Conservation (phyloP, 2,329 filamentous ascomycete genomes). For the Calonectria hongkongensis region DNA sequence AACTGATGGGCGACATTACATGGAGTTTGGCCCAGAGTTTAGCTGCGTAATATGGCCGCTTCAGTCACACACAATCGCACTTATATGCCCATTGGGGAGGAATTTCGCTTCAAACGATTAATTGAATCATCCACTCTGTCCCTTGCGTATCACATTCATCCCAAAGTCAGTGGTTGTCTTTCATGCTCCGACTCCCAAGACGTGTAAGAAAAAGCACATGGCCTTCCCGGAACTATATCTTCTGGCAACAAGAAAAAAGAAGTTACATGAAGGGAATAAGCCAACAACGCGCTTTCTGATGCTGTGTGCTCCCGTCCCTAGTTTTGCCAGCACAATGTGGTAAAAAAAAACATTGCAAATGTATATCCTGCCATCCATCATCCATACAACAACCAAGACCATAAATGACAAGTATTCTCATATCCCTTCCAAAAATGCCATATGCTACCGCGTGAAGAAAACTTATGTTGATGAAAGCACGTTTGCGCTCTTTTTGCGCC, state of each 20-base stretch:
- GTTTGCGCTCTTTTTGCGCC: conserved; percentile 81
- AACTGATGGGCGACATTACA: conserved; percentile 34
- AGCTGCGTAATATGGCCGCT: conserved; percentile 47
- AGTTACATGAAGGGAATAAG: conserved; percentile 31
- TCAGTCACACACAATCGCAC: conserved; percentile 23
- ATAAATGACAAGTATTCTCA: conserved; percentile 40
- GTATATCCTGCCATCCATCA: conserved; percentile 50
- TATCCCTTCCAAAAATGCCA: conserved; percentile 39
- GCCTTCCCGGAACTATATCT: conserved; percentile 28
- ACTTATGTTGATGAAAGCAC: conserved; percentile 56
- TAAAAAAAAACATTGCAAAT: conserved; percentile 42
- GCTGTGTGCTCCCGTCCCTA: conserved; percentile 40
- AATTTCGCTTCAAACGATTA: conserved; percentile 37
- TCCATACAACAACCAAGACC: conserved; percentile 41
- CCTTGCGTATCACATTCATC: conserved; percentile 34
- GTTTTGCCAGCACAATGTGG: conserved; percentile 38
- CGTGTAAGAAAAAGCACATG: conserved; percentile 23
- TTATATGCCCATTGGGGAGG: conserved; percentile 6
- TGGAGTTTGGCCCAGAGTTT: conserved; percentile 31
- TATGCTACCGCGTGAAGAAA: conserved; percentile 14
- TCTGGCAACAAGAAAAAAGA: conserved; percentile 31
- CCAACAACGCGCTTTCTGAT: conserved; percentile 41
- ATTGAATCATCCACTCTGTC: conserved; percentile 35
- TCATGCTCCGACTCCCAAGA: conserved; percentile 35
- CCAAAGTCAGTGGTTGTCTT: conserved; percentile 31